phyloP scores from a whole-genome alignment of 257 asterid species.

The Nicotiana noctiflora region DNA sequence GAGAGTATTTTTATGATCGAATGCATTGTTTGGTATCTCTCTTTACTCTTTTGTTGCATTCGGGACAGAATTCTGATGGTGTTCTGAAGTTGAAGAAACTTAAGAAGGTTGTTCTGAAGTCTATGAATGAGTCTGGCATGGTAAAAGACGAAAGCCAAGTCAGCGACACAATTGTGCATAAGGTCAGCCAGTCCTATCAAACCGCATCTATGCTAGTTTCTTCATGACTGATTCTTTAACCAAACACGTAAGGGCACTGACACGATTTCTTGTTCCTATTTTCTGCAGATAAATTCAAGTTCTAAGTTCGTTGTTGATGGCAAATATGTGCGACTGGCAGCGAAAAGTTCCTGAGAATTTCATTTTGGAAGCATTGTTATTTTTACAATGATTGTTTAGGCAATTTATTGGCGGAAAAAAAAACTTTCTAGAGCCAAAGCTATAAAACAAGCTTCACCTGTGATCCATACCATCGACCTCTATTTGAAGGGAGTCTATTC shows the following conservation, averaged over 20 bases:
- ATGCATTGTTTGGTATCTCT: not conserved
- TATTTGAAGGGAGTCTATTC: not conserved
- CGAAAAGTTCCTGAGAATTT: constrained; percentile 24
- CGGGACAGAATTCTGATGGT: constrained; percentile 59
- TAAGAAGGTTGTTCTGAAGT: constrained; percentile 40
- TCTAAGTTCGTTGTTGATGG: constrained; percentile 54
- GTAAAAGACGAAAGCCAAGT: constrained; percentile 34
- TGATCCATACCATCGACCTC: not conserved
- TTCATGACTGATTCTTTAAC: not conserved
- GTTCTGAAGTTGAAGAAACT: constrained; percentile 59
- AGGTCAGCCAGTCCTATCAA: constrained; percentile 34
- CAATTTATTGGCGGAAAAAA: not conserved
- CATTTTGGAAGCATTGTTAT: not conserved
- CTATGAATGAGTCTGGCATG: constrained; percentile 55
- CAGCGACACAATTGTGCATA: constrained; percentile 44
- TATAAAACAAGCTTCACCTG: not conserved
- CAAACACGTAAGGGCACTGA: not conserved
- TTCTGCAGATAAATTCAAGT: constrained; percentile 59
- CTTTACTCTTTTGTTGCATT: constrained; percentile 13
- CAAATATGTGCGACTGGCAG: constrained; percentile 45
- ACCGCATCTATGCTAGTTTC: not conserved
- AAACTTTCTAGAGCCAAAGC: not conserved
- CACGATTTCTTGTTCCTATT: not conserved
- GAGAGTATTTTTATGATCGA: not conserved
- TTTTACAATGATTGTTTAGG: not conserved